Base-by-base conservation (phyloP, 2,329 filamentous ascomycete species). In the Tolypocladium ophioglossoides region DNA sequence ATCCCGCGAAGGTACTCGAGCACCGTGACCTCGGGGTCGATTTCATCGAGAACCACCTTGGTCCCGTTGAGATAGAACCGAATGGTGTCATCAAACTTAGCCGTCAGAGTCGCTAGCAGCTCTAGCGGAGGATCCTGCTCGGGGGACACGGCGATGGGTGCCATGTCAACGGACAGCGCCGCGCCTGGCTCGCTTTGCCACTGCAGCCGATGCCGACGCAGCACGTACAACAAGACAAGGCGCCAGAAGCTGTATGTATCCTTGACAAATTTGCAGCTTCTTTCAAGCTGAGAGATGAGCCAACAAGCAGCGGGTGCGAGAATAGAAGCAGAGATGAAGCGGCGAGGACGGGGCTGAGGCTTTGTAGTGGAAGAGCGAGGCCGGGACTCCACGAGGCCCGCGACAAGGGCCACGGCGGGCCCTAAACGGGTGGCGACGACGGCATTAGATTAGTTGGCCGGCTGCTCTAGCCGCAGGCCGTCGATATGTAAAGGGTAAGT, bases 41-140 rank as follows among this genome's bases (percentile, higher is more conserved):
- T 83, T 14, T 89, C 81, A 61, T 96, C 91, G 18, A 99, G 75
- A 1, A 86, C 82, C 18, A 97, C 87, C 60, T 85, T 89, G 2
- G 92, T 96, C 58, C 94, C 94, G 68, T 99, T 99, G 52, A 99
- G 82, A 68, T 91, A 97, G 76, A 97, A 97, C 20, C 86, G 81
- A 56, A 97, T 77, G 1, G 89, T 92, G 69, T 96, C 90, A 64
- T 96, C 87, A 70, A 89, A 97, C 49, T 78, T 71, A 52, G 85
- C 83, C 1, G 89, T 94, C 51, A 96, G 71, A 46, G 64, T 59
- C 16, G 67, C 68, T 54, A 72, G 57, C 11, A 66, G 63, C 48
- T 68, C 66, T 39, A 66, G 61, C 49, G 64, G 64, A 38, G 64
- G 62, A 34, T 74, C 70, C 56, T 68, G 68, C 58, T 77, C 72